phyloP scores from a whole-genome alignment of 495 filamentous ascomycete genomes.

The Lasiosphaeriaceae sp. region DNA sequence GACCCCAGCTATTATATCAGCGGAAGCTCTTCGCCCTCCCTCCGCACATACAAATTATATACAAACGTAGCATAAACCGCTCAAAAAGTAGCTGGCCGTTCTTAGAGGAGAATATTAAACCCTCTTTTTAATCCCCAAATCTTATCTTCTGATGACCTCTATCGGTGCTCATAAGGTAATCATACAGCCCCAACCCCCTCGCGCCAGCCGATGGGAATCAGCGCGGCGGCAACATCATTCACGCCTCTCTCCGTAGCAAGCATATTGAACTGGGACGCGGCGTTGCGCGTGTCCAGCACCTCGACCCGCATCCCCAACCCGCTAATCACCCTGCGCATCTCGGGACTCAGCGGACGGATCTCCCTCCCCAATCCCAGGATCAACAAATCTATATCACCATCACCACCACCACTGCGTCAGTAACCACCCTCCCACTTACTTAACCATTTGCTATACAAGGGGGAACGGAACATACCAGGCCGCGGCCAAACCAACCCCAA shows the following conservation, averaged over 20 bases:
- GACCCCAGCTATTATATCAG: too few relatives aligned
- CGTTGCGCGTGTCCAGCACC: constrained; percentile 88
- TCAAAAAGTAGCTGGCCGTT: too few relatives aligned
- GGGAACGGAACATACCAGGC: constrained; percentile 61
- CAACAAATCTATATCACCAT: constrained; percentile 62
- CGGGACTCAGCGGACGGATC: constrained; percentile 71
- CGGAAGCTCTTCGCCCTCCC: too few relatives aligned
- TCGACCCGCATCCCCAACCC: constrained; percentile 81
- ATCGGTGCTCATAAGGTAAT: too few relatives aligned
- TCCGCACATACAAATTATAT: too few relatives aligned
- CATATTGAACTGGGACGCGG: constrained; percentile 85
- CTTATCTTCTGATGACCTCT: too few relatives aligned
- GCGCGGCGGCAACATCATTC: constrained; percentile 75
- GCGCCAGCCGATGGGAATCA: constrained; percentile 83
- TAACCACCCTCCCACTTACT: too few relatives aligned
- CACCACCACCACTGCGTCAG: too few relatives aligned
- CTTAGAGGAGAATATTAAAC: too few relatives aligned
- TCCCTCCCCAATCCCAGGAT: constrained; percentile 79
- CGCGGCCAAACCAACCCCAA: constrained; percentile 82
- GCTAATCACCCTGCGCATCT: constrained; percentile 66
- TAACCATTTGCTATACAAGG: too few relatives aligned
- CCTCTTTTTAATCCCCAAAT: too few relatives aligned
- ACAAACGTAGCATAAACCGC: too few relatives aligned
- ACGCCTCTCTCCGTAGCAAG: constrained; percentile 80
- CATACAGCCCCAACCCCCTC: constrained; percentile 42